Conservation (phyloP, 768 basidiomycete genomes). For the Leccinum boreale region DNA sequence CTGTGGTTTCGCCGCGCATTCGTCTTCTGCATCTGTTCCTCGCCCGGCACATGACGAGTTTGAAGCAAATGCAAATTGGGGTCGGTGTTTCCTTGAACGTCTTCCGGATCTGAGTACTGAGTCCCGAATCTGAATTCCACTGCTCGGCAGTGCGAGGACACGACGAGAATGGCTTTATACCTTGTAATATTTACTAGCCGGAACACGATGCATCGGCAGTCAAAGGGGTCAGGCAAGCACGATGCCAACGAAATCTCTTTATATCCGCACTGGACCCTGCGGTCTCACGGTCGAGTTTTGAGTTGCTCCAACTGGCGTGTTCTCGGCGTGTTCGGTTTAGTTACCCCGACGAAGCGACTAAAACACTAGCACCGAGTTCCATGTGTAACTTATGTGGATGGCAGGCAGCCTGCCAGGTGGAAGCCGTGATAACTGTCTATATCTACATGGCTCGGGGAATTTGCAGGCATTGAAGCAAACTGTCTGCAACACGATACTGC, state of each 20-base stretch:
- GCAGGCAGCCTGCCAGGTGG: neutral
- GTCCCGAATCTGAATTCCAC: neutral
- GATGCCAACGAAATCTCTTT: neutral
- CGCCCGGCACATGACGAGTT: neutral
- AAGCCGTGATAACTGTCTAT: neutral
- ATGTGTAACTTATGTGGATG: neutral
- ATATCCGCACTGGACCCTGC: constrained; percentile 3
- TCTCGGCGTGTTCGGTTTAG: constrained; percentile 1
- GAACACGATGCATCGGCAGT: neutral
- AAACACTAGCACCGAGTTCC: neutral
- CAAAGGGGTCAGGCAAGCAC: constrained; percentile 1
- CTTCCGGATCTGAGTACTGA: neutral
- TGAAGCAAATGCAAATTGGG: neutral
- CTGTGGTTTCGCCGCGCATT: neutral
- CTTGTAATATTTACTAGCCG: neutral
- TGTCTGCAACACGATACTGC: constrained; percentile 3
- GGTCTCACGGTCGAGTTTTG: constrained; percentile 6
- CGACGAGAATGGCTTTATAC: neutral
- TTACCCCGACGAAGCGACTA: neutral
- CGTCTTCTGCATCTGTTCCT: neutral
- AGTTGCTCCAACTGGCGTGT: neutral
- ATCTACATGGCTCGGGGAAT: neutral
- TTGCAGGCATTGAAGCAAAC: neutral
- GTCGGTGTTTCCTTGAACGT: neutral
- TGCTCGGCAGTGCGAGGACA: neutral